These are phyloP conservation scores for Mortierella sp. DNA, from an alignment of 371 early-diverging fungal genomes.

Conservation along the genomic window DNA sequence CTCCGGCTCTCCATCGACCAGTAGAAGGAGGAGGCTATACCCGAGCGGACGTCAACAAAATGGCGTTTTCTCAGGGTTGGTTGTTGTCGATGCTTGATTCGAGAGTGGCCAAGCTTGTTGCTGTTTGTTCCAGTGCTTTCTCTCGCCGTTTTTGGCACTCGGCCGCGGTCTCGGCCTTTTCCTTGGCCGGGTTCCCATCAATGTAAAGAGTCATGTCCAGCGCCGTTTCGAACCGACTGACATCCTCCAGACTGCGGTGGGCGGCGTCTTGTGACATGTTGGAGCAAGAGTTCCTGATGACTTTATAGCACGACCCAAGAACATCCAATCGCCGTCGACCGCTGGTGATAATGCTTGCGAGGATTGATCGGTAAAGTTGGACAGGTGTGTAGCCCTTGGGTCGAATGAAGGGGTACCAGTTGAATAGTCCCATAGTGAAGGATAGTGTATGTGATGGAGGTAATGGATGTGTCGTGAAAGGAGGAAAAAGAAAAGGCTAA, in stretches of 20 bases:
- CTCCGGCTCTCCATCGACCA: constrained; percentile 1
- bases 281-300: not conserved
- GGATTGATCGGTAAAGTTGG: too few species aligned
- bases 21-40: not conserved
- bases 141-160: not conserved
- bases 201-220: not conserved
- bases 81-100: not conserved
- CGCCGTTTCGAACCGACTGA: not conserved
- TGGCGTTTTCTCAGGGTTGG: not conserved
- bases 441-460: too few species aligned
- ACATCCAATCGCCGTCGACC: not conserved
- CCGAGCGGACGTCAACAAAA: not conserved
- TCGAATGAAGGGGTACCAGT: too few species aligned
- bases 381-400: too few species aligned
- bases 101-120: not conserved
- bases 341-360: not conserved
- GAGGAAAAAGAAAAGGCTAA: too few species aligned
- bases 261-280: not conserved
- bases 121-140: not conserved
- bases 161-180: not conserved
- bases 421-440: too few species aligned
- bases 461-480: too few species aligned
- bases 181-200: not conserved
- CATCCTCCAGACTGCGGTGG: not conserved
- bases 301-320: not conserved